Evolutionary conservation across 306 rosid species (phyloP).

Genomic region (Acacia crassicarpa): DNA sequence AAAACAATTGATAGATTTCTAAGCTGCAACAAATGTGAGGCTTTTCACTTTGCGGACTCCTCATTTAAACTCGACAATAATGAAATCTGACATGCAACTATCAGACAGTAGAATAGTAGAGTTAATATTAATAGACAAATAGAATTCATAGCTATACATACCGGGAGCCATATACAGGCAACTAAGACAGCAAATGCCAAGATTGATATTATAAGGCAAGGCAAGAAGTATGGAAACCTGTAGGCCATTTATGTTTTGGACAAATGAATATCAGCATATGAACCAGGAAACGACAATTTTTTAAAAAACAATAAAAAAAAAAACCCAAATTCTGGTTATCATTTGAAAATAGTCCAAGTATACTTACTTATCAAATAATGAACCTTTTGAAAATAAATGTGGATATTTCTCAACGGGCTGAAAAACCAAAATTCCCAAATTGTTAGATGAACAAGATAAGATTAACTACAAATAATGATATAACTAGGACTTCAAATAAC

Average conservation of each 20-base stretch:
- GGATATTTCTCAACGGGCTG: conserved; percentile 43
- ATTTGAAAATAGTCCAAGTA: background rate
- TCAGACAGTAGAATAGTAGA: no score
- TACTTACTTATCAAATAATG: conserved; percentile 76
- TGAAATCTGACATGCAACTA: no score
- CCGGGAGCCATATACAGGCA: conserved; percentile 51
- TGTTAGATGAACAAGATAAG: conserved; percentile 10
- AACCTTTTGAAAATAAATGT: conserved; percentile 50
- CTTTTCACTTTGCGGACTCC: no score
- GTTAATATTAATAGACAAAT: background rate
- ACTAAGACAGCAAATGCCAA: conserved; percentile 24
- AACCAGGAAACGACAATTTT: background rate
- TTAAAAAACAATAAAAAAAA: no score
- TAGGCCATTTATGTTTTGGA: conserved; percentile 1
- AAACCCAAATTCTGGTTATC: background rate
- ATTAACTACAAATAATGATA: background rate
- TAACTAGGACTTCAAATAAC: background rate
- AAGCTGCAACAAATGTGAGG: no score
- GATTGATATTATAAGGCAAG: conserved; percentile 42
- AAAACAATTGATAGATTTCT: background rate
- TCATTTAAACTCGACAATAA: no score
- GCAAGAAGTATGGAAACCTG: conserved; percentile 56
- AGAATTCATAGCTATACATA: conserved; percentile 17
- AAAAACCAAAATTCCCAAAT: conserved; percentile 9
- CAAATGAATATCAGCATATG: no score